Conservation (phyloP, 352 stramenopile species). For the Peronospora belbahrii region DNA sequence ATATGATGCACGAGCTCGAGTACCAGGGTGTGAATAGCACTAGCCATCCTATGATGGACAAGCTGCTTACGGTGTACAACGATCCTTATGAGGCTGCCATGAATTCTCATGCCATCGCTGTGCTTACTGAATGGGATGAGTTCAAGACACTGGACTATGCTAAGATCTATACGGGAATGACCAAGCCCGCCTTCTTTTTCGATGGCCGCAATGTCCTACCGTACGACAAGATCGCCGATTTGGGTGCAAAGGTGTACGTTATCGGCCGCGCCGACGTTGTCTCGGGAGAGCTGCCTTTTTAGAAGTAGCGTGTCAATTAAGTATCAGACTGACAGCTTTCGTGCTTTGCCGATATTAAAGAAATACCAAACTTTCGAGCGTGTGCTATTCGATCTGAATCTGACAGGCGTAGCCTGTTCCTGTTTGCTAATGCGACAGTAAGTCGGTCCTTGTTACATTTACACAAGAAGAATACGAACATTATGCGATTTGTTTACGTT, state of each 20-base stretch:
- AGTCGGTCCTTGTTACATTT: neutral
- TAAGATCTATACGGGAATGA: slow-evolving; percentile 93
- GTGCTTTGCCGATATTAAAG: too few species aligned
- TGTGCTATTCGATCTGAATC: neutral
- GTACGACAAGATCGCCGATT: slow-evolving; percentile 87
- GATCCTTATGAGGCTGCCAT: slow-evolving; percentile 90
- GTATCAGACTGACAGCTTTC: neutral
- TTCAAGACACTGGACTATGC: slow-evolving; percentile 97
- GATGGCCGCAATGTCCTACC: slow-evolving; percentile 97
- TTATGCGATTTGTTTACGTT: neutral
- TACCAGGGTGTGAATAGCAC: slow-evolving; percentile 87
- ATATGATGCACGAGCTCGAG: slow-evolving; percentile 79
- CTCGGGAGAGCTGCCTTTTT: slow-evolving; percentile 55
- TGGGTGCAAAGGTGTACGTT: slow-evolving; percentile 98
- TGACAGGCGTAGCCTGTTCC: neutral
- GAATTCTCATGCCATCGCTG: slow-evolving; percentile 89
- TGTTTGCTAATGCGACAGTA: neutral
- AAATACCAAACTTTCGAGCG: neutral
- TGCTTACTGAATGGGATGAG: slow-evolving; percentile 99
- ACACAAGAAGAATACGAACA: neutral
- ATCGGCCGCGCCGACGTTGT: slow-evolving; percentile 87
- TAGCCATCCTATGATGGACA: slow-evolving; percentile 86
- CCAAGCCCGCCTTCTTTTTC: slow-evolving; percentile 99
- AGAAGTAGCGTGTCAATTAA: slow-evolving; percentile 8
- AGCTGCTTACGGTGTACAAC: slow-evolving; percentile 56